phyloP scores from a whole-genome alignment of 2,329 filamentous ascomycete genomes.

The Trichoderma aggressivum region DNA sequence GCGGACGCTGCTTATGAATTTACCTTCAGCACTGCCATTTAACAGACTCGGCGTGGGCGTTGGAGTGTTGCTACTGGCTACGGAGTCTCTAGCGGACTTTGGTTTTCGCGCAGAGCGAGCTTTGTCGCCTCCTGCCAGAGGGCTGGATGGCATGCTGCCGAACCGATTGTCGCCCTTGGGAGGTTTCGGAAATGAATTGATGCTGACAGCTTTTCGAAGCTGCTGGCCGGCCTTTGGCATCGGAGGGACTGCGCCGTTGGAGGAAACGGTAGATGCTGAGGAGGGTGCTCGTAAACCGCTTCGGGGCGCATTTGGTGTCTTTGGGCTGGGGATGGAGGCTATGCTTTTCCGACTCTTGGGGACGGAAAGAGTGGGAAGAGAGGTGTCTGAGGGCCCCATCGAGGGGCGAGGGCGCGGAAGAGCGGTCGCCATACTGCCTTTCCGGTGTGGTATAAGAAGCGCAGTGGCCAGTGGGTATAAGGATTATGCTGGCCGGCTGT shows the following conservation, averaged over 20 bases:
- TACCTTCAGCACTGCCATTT: constrained; percentile 74
- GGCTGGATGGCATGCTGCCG: constrained; percentile 61
- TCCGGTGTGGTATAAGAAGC: background rate
- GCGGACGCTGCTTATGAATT: constrained; percentile 63
- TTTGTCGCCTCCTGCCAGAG: constrained; percentile 42
- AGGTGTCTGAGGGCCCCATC: constrained; percentile 66
- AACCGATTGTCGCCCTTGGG: constrained; percentile 63
- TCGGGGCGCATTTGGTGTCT: constrained; percentile 50
- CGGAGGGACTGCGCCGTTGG: constrained; percentile 52
- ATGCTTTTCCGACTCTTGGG: constrained; percentile 69
- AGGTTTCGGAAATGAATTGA: constrained; percentile 89
- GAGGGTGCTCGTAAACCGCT: constrained; percentile 60
- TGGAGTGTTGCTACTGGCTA: constrained; percentile 45
- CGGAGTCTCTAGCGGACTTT: constrained; percentile 54
- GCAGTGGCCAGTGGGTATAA: constrained; percentile 11
- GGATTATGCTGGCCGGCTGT: constrained; percentile 21
- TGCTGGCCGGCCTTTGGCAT: constrained; percentile 57
- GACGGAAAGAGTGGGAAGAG: constrained; percentile 71
- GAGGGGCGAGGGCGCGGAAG: constrained; percentile 66
- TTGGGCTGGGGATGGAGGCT: constrained; percentile 40
- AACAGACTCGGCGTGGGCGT: constrained; percentile 66
- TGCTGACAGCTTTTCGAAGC: constrained; percentile 84
- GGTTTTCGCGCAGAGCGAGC: constrained; percentile 49
- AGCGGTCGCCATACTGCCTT: constrained; percentile 44
- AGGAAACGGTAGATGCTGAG: constrained; percentile 48